These are phyloP conservation scores for Mycena capillaripes DNA, from an alignment of 768 basidiomycete species.

Conservation along the genomic window DNA sequence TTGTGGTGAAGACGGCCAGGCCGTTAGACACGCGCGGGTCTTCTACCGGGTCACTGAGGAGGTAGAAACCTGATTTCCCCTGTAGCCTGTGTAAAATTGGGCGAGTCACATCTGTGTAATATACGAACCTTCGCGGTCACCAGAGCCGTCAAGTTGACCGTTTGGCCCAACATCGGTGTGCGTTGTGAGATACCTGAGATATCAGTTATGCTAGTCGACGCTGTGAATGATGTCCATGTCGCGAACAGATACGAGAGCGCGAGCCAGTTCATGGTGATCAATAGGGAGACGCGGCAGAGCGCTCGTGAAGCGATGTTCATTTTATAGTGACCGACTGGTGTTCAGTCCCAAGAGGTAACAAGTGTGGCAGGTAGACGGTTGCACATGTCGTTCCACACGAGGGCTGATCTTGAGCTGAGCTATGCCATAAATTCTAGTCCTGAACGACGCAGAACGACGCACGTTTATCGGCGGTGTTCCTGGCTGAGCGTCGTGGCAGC, in stretches of 20 bases:
- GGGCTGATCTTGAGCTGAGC: too few relatives aligned
- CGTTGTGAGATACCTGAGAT: slow-evolving; percentile 65
- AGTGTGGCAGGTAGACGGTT: neutral
- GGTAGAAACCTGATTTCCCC: slow-evolving; percentile 28
- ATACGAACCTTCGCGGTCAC: slow-evolving; percentile 65
- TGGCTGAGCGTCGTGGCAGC: too few relatives aligned
- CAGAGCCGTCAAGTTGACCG: slow-evolving; percentile 64
- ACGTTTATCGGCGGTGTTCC: too few relatives aligned
- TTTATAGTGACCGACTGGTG: too few relatives aligned
- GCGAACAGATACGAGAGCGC: slow-evolving; percentile 44
- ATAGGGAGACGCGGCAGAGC: neutral
- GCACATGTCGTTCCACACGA: too few relatives aligned
- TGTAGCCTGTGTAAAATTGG: neutral
- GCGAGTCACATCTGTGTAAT: neutral
- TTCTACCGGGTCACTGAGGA: slow-evolving; percentile 42
- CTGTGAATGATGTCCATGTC: slow-evolving; percentile 44
- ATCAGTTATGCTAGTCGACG: slow-evolving; percentile 58
- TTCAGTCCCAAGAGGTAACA: neutral
- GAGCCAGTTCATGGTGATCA: slow-evolving; percentile 48
- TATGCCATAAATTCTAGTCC: too few relatives aligned
- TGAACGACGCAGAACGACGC: too few relatives aligned
- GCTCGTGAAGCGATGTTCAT: neutral
- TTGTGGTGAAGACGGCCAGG: slow-evolving; percentile 62
- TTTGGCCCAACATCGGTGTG: slow-evolving; percentile 61
- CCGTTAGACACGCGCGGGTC: slow-evolving; percentile 67